Evolutionary conservation across 1,284 basidiomycete genomes (phyloP).

Genomic region (Porogramme epimiltina): DNA sequence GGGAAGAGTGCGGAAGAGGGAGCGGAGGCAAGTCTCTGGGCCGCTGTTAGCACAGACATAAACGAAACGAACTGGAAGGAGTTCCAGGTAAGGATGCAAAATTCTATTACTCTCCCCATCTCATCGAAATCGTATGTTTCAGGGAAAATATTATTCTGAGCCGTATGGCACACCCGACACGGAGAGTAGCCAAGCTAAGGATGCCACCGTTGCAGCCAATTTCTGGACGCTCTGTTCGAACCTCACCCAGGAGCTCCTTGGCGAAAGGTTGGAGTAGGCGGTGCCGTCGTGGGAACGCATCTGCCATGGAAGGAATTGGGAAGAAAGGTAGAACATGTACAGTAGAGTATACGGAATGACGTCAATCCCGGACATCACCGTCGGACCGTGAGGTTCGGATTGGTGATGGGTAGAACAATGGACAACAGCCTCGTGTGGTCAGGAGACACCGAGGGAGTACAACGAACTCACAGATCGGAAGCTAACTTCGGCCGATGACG

Average conservation of each 20-base stretch:
- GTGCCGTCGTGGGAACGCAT: not conserved
- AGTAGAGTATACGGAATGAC: too few species aligned
- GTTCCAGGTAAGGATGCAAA: slow-evolving; percentile 28
- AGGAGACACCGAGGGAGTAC: too few species aligned
- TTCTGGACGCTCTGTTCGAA: slow-evolving; percentile 31
- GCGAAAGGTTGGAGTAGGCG: slow-evolving; percentile 24
- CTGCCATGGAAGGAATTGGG: too few species aligned
- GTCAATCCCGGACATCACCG: too few species aligned
- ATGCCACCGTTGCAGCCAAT: slow-evolving; percentile 24
- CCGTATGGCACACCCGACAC: slow-evolving; percentile 29
- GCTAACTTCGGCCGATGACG: too few species aligned
- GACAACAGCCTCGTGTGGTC: too few species aligned
- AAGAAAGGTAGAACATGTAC: too few species aligned
- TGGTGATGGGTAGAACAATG: too few species aligned
- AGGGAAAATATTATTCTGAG: slow-evolving; percentile 35
- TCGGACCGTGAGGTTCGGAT: too few species aligned
- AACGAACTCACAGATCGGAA: too few species aligned
- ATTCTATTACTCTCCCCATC: not conserved
- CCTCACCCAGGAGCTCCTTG: slow-evolving; percentile 28
- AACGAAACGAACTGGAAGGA: slow-evolving; percentile 32
- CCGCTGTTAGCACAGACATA: slow-evolving; percentile 32
- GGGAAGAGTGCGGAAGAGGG: slow-evolving; percentile 33
- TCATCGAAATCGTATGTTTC: not conserved
- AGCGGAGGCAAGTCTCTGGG: slow-evolving; percentile 35
- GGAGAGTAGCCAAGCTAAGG: slow-evolving; percentile 30